Evolutionary conservation across 208 protist species (phyloP).

Genomic region (Acanthamoeba rhysodes): DNA sequence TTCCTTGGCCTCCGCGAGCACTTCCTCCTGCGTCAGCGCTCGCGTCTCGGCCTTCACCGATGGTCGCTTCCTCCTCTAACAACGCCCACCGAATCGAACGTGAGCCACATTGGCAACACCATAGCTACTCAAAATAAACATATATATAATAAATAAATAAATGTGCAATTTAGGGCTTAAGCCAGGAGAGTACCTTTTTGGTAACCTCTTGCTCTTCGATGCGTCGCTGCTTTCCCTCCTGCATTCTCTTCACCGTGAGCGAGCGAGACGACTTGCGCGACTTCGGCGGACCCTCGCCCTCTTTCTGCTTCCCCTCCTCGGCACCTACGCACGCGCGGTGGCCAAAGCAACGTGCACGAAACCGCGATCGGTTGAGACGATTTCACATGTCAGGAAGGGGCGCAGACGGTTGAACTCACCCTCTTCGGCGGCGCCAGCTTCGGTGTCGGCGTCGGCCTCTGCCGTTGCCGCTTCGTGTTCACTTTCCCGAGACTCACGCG

Average conservation of each 20-base stretch:
- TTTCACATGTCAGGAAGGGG: too few species aligned
- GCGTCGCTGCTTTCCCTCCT: constrained; percentile 15
- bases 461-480: background rate
- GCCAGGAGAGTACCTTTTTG: background rate
- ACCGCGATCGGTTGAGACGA: background rate
- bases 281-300: constrained; percentile 61
- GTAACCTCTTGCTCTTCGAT: constrained; percentile 27
- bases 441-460: background rate
- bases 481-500: background rate
- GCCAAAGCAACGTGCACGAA: too few species aligned
- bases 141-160: too few species aligned
- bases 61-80: constrained; percentile 33
- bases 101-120: background rate
- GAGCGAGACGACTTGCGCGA: constrained; percentile 40
- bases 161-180: too few species aligned
- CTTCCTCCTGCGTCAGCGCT: constrained; percentile 51
- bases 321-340: too few species aligned
- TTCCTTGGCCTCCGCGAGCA: constrained; percentile 66
- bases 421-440: background rate
- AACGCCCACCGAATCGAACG: background rate
- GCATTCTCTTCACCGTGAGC: constrained; percentile 43
- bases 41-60: background rate
- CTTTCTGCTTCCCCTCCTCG: background rate
- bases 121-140: too few species aligned
- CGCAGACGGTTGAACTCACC: background rate